phyloP scores from a whole-genome alignment of 805 yeast genomes.

The Komagataella populi region DNA sequence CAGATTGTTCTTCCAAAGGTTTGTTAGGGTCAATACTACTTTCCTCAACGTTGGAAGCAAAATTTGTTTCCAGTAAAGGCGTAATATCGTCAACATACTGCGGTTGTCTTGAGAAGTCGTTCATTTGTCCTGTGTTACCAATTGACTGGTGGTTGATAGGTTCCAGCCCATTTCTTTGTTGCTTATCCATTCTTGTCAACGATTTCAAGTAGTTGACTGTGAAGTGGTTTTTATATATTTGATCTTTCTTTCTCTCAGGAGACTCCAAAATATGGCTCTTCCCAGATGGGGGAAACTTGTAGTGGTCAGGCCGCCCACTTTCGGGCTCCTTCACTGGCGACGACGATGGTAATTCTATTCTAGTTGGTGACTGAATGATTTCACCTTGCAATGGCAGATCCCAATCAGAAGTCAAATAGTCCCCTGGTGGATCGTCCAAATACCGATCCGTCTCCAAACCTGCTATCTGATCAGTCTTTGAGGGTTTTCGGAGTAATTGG shows the following conservation, averaged over 20 bases:
- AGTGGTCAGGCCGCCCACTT: slow-evolving; percentile 1
- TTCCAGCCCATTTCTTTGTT: not conserved
- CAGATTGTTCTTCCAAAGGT: not conserved
- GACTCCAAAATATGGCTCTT: not conserved
- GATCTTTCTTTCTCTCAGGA: not conserved
- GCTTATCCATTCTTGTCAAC: not conserved
- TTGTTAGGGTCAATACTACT: not conserved
- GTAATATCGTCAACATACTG: not conserved
- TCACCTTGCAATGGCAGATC: not conserved
- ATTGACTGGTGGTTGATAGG: not conserved
- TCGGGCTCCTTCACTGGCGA: slow-evolving; percentile 1
- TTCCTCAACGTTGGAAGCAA: not conserved
- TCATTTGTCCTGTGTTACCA: not conserved
- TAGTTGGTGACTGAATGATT: not conserved
- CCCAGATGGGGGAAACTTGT: not conserved
- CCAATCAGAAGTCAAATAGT: slow-evolving; percentile 11
- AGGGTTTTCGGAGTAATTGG: not conserved
- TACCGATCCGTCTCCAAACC: not conserved
- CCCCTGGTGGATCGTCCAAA: slow-evolving; percentile 2
- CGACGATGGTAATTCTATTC: not conserved
- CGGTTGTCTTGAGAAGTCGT: not conserved
- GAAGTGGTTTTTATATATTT: not conserved
- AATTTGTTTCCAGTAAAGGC: not conserved
- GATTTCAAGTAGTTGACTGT: not conserved
- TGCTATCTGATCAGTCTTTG: not conserved